Evolutionary conservation across 2,329 filamentous ascomycete genomes (phyloP), one percentile per base, ranked within the genome.

Genomic region (Tolypocladium guangdongense): DNA sequence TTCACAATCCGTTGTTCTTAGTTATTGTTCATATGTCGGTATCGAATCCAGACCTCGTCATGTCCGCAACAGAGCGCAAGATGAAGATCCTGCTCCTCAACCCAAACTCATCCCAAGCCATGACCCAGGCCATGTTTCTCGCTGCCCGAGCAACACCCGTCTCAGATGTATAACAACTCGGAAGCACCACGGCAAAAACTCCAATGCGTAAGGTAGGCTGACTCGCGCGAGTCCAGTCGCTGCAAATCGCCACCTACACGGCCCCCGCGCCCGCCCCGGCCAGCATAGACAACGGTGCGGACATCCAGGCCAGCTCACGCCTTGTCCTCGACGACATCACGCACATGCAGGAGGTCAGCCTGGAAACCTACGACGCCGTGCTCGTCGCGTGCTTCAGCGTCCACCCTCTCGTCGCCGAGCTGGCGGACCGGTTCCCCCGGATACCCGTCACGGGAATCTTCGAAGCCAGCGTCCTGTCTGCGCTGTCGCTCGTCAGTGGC

Each of bases 341-440:
- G 11, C 16, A 8, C 3, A 7, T 6, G 71, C 30, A 65, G 73
- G 55, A 71, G 16, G 46, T 63, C 56, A 55, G 69, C 0, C 65
- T 78, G 0, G 55, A 66, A 2, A 61, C 70, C 32, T 82, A 88
- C 66, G 84, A 93, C 63, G 90, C 78, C n/a, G 84, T 95, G 57
- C 77, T 96, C 0, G 79, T 96, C 2, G 90, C 90, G 22, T 96
- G 92, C 71, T 97, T 89, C 72, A 93, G 88, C 55, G 82, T 87
- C 1, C 90, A 96, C 64, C 83, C 87, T 0, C 78, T 96, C 0
- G 88, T 95, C 0, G 67, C 74, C 0, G 68, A 77, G 49, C 71
- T 95, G 16, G 68, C 73, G 14, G 58, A 16, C 3, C 37, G 37
- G 6, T n/a, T 49, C n/a, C 38, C 47, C 20, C 8, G 7, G 46